Evolutionary conservation across 352 stramenopile genomes (phyloP).

Genomic region (Plasmopara halstedii): DNA sequence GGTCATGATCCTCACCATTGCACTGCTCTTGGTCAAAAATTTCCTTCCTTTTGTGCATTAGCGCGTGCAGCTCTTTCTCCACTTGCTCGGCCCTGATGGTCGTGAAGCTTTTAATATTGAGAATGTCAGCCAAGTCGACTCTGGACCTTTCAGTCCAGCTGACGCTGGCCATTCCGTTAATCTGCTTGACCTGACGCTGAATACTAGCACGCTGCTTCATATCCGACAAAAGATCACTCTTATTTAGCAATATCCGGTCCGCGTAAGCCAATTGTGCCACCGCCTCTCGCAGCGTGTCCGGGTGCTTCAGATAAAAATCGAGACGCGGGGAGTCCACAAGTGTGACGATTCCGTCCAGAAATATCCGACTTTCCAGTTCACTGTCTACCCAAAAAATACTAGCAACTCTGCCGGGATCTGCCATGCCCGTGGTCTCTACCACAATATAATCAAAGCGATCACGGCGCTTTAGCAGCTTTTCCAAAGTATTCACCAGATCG

Average conservation of each 20-base stretch:
- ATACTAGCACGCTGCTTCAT: constrained; percentile 35
- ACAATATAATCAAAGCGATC: constrained; percentile 89
- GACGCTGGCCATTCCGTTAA: constrained; percentile 69
- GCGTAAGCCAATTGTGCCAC: constrained; percentile 97
- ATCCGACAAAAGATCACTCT: constrained; percentile 91
- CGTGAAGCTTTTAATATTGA: constrained; percentile 79
- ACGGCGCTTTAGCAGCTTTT: constrained; percentile 71
- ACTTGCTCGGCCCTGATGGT: constrained; percentile 51
- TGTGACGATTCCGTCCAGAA: constrained; percentile 95
- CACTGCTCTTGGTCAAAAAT: constrained; percentile 14
- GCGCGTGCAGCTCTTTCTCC: constrained; percentile 28
- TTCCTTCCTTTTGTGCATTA: constrained; percentile 11
- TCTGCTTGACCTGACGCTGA: constrained; percentile 25
- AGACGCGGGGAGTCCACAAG: constrained; percentile 95
- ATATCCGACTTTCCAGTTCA: constrained; percentile 81
- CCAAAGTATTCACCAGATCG: constrained; percentile 82
- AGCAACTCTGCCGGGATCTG: constrained; percentile 90
- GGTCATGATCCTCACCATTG: constrained; percentile 9
- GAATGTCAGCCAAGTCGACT: constrained; percentile 58
- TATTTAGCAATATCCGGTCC: constrained; percentile 98
- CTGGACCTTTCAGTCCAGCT: constrained; percentile 52
- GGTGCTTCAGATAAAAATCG: constrained; percentile 52
- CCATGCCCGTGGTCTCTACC: constrained; percentile 93
- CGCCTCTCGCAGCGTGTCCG: constrained; percentile 71
- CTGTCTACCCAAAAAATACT: constrained; percentile 96